Base-by-base conservation (phyloP, 176 grass and related monocot genomes). In the Cymbopogon citratus region DNA sequence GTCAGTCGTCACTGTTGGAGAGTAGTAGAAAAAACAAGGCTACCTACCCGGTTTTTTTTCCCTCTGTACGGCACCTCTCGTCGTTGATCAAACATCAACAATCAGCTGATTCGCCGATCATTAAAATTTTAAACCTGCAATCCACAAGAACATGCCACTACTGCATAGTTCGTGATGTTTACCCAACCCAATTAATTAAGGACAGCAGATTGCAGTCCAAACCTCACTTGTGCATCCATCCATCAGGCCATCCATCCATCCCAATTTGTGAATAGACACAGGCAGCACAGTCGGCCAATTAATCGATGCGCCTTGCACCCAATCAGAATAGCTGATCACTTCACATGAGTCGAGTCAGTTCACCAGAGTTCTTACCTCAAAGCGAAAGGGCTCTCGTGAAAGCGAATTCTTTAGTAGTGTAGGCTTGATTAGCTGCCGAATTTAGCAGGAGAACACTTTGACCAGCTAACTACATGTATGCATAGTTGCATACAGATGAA, bases 371-470 rank as follows among this genome's bases (percentile, higher is more conserved):
- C 26, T 44, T 43, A 45, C 44, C 74, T 49, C 46, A 15, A 77
- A 76, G 60, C 21, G 10, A 24, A 71, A 27, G 4, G 33, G 7
- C 65, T 66, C 3, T n/a, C 31, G 64, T 77, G 56, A 76, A 63
- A 63, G 43, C 43, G 31, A n/a, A 76, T 76, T 74, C 63, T 13
- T 45, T 7, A 57, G 52, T 57, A 56, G 46, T 27, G 26, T 52
- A 31, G 33, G 54, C 72, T 46, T 52, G 38, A 70, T 12, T 34
- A 29, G 16, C 34, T 38, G 16, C 56, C 66, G 49, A 23, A 18
- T 72, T 36, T 77, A 73, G 83, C 56, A 60, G 69, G 65, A 71
- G 13, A 16, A 16, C 43, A 46, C 65, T 81, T 77, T 89, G 87
- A 81, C 72, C 65, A 56, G 27, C 72, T 43, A 81, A 38, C 70